A percentile compares a stretch with the other conserved stretches of the same genome.
Evolutionary conservation across 306 rosid species (phyloP).

Genomic region (Glycine tomentella): DNA sequence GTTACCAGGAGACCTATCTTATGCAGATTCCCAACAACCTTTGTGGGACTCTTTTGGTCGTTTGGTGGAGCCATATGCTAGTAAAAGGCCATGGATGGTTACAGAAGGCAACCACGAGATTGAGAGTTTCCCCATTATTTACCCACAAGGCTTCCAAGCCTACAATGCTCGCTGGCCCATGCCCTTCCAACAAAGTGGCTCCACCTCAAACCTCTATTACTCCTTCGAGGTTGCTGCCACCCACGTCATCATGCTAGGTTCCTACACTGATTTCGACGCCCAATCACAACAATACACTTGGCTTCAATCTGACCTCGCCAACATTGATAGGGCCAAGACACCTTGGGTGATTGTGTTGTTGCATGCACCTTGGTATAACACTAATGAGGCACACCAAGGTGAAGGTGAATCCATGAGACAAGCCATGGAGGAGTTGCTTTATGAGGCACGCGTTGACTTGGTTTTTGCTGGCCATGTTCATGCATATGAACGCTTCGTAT

Average conservation of each 20-base stretch:
- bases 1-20: conserved; percentile 76
- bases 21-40: conserved; percentile 67
- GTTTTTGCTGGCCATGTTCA: conserved; percentile 85
- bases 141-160: conserved; percentile 53
- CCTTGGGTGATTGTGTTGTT: conserved; percentile 71
- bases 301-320: conserved; percentile 60
- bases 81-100: conserved; percentile 85
- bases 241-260: conserved; percentile 75
- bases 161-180: conserved; percentile 77
- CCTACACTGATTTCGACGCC: conserved; percentile 59
- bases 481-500: conserved; percentile 84
- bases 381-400: conserved; percentile 76
- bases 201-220: conserved; percentile 74
- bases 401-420: conserved; percentile 88
- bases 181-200: conserved; percentile 68
- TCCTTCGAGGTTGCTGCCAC: conserved; percentile 61
- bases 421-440: conserved; percentile 68
- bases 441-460: conserved; percentile 62
- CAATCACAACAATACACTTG: conserved; percentile 68
- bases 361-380: conserved; percentile 88
- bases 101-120: conserved; percentile 84
- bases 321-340: conserved; percentile 57
- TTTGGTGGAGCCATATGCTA: conserved; percentile 72
- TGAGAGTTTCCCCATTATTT: conserved; percentile 59
- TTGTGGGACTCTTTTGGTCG: conserved; percentile 88